phyloP scores from a whole-genome alignment of 345 rosid genomes.

The Excoecaria cochinchinensis region DNA sequence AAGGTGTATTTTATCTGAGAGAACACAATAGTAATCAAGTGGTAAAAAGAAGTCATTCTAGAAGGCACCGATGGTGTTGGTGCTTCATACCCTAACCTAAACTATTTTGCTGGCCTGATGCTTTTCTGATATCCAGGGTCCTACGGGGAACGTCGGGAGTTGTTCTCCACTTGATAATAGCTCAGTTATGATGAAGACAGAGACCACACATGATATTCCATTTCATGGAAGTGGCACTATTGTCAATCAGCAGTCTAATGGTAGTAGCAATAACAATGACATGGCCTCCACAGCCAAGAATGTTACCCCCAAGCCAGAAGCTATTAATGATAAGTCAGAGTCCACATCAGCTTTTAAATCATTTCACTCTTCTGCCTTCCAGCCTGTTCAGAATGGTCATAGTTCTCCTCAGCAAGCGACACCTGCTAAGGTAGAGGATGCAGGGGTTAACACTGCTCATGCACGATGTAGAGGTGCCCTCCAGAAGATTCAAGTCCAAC shows the following conservation, averaged over 20 bases:
- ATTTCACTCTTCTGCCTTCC: constrained; percentile 43
- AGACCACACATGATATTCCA: constrained; percentile 28
- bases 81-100: neutral
- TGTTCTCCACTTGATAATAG: constrained; percentile 54
- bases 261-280: constrained; percentile 56
- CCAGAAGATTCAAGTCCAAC: constrained; percentile 35
- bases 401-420: constrained; percentile 23
- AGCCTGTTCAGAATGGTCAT: constrained; percentile 30
- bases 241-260: constrained; percentile 50
- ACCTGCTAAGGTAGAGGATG: constrained; percentile 30
- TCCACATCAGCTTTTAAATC: constrained; percentile 41
- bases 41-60: neutral
- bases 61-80: neutral
- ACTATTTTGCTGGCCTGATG: neutral
- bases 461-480: constrained; percentile 26
- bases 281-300: constrained; percentile 48
- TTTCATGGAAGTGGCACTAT: constrained; percentile 39
- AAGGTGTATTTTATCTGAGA: neutral
- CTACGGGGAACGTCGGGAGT: constrained; percentile 51
- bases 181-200: constrained; percentile 45
- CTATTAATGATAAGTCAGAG: constrained; percentile 37
- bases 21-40: neutral
- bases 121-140: constrained; percentile 31
- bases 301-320: constrained; percentile 42
- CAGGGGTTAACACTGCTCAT: constrained; percentile 15